A percentile compares a stretch with the other conserved stretches of the same genome.
Conservation (phyloP, 768 basidiomycete genomes). For the Nidula microcarpa region DNA sequence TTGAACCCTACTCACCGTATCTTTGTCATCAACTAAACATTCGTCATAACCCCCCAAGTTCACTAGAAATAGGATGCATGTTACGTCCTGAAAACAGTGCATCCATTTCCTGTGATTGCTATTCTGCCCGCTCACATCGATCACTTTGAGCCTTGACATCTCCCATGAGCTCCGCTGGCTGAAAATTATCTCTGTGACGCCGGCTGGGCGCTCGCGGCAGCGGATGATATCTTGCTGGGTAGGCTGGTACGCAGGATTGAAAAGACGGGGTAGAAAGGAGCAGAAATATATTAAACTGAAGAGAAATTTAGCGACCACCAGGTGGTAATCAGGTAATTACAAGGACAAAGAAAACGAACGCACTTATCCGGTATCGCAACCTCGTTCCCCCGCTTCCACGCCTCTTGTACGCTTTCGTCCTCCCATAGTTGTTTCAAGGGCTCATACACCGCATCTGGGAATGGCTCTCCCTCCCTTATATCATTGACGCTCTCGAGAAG, state of each 20-base stretch:
- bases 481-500: constrained; percentile 68
- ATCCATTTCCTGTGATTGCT: constrained; percentile 93
- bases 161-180: constrained; percentile 65
- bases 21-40: constrained; percentile 88
- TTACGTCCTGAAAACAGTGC: constrained; percentile 93
- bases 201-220: constrained; percentile 83
- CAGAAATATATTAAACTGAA: constrained; percentile 74
- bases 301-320: not conserved
- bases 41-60: constrained; percentile 93
- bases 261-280: constrained; percentile 74
- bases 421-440: constrained; percentile 73
- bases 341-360: constrained; percentile 11
- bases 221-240: constrained; percentile 87
- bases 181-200: constrained; percentile 88
- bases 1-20: constrained; percentile 57
- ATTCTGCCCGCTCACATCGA: constrained; percentile 93
- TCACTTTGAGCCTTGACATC: constrained; percentile 64
- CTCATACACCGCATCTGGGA: constrained; percentile 63
- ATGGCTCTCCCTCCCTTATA: constrained; percentile 76
- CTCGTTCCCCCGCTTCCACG: constrained; percentile 87
- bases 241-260: constrained; percentile 68
- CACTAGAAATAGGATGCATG: constrained; percentile 88
- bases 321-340: not conserved
- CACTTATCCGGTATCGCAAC: constrained; percentile 91
- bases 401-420: constrained; percentile 70